Base-by-base conservation (phyloP, 768 basidiomycete species). In the Boletus patriciae region DNA sequence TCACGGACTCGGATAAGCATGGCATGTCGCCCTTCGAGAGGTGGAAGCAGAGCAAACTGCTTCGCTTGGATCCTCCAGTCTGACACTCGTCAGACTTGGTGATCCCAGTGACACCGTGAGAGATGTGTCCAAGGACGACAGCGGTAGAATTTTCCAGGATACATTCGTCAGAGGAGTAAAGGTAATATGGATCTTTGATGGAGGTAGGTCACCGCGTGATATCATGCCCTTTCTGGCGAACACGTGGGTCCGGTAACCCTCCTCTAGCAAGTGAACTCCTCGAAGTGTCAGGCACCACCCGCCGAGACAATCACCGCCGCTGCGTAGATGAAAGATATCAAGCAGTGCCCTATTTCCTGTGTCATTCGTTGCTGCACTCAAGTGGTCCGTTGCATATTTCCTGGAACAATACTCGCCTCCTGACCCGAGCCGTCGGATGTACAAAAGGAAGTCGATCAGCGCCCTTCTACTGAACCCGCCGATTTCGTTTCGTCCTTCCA, bases 401-500 rank as follows among this genome's bases (percentile, higher is more conserved):
- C 8, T 7, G 27, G 6, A 29, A 7, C 27, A 29, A 29, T 7
- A 7, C 8, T 29, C 9, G 27, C 8, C 27, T 29, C 27, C 27
- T 29, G 27, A 29, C 27, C 27, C 25, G 25, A 25, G 25, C 25
- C 25, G 4, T 4, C 25, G 4, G 25, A 25, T 25, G 25, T 4
- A 3, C 3, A 2, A 25, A 25, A 29, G 27, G 27, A 29, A 29
- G 27, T 29, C 29, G 13, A 6, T 40, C 45, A 13, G 21, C 52
- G 31, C 12, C 6, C 31, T 6, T 4, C 11, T 19, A 19, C 23
- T 23, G 36, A 52, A 37, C 45, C 29, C 13, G 23, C 34, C 29
- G 59, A 52, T 18, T 52, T 59, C 13, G 23, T 47, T 13, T 42
- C 21, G 13, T 49, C 59, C 2, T 60, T 60, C 38, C 21, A 25